phyloP scores from a whole-genome alignment of 495 filamentous ascomycete genomes.

The Neurospora sp. region DNA sequence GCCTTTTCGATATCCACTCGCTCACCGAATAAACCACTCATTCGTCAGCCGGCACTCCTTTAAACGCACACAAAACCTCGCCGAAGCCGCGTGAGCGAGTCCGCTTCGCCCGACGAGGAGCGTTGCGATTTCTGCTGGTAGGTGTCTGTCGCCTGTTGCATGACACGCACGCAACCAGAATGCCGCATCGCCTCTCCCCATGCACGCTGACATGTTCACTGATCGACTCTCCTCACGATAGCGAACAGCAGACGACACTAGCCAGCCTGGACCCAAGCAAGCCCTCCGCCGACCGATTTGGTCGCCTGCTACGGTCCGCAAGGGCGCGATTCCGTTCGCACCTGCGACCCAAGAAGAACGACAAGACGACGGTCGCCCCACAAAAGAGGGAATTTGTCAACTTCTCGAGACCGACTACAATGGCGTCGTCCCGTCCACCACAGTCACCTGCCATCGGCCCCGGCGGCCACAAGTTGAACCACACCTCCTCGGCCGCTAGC shows the following conservation, averaged over 20 bases:
- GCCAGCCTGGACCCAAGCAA: background rate
- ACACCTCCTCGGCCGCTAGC: slow-evolving; percentile 1
- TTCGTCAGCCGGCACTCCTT: background rate
- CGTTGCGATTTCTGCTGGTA: background rate
- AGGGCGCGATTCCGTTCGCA: background rate
- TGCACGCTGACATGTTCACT: background rate
- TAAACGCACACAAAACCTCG: background rate
- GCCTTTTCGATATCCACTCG: background rate
- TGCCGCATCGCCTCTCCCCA: background rate
- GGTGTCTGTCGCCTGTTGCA: background rate
- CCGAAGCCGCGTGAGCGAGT: background rate
- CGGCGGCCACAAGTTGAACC: background rate
- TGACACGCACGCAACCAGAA: background rate
- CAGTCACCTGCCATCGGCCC: background rate
- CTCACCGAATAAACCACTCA: slow-evolving; percentile 1
- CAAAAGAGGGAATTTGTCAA: background rate
- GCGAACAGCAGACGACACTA: background rate
- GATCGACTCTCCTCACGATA: background rate
- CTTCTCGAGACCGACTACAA: background rate
- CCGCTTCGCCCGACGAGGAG: background rate
- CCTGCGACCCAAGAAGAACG: background rate
- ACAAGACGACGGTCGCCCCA: background rate
- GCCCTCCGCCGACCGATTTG: background rate
- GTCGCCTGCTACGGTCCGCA: background rate
- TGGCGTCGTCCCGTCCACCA: background rate